Conservation (phyloP, 2,329 filamentous ascomycete species). For the Cercospora canescens region DNA sequence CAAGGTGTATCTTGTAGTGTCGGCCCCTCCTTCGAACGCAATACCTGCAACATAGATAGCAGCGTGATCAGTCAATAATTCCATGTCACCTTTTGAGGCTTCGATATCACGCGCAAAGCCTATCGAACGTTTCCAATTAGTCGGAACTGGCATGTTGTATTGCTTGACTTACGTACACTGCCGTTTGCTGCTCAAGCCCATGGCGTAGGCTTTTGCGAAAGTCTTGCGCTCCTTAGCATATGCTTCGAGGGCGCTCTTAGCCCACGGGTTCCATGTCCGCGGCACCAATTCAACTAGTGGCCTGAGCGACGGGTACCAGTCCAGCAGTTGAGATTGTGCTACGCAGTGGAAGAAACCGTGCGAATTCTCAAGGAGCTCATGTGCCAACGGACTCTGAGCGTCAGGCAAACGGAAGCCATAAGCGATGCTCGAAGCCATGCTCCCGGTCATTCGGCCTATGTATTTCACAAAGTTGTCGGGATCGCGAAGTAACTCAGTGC, state of each 20-base stretch:
- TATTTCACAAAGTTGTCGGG: background rate
- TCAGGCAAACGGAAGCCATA: background rate
- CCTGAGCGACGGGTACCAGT: background rate
- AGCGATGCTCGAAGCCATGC: background rate
- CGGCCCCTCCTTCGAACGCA: background rate
- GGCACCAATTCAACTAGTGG: background rate
- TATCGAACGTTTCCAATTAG: background rate
- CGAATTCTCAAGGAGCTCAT: background rate
- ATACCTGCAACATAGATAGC: background rate
- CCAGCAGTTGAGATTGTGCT: background rate
- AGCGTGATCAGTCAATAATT: background rate
- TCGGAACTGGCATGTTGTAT: background rate
- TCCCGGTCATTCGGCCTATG: background rate
- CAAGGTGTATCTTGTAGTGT: background rate
- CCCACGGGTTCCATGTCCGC: background rate
- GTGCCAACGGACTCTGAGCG: background rate
- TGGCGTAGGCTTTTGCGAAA: background rate
- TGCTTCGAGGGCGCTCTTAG: background rate
- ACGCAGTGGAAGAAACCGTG: background rate
- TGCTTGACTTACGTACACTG: background rate
- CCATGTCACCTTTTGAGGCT: background rate
- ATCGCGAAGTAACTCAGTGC: background rate
- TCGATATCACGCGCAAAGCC: background rate
- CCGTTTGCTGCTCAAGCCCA: background rate
- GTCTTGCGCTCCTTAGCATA: background rate